Percentiles rank a stretch among this genome's conserved stretches.
phyloP scores from a whole-genome alignment of 768 basidiomycete species.

The Lactarius pseudohatsudake region DNA sequence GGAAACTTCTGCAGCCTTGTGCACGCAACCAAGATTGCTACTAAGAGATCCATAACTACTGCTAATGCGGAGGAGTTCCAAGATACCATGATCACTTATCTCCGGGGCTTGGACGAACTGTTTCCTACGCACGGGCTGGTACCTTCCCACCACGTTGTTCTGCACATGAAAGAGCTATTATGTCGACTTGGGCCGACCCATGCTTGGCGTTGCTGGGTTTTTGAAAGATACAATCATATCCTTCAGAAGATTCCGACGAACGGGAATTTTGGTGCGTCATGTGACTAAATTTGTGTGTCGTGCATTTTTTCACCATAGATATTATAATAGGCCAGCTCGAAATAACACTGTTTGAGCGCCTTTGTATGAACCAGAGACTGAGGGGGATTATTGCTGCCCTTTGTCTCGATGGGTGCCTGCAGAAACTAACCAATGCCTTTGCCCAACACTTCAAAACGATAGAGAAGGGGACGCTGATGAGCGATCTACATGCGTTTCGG shows the following conservation, averaged over 20 bases:
- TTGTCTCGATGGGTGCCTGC: too few relatives aligned
- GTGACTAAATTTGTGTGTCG: too few relatives aligned
- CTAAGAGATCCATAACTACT: too few relatives aligned
- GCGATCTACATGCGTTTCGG: too few relatives aligned
- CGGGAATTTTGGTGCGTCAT: slow-evolving; percentile 31
- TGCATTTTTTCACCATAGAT: too few relatives aligned
- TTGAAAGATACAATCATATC: slow-evolving; percentile 39
- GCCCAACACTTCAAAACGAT: too few relatives aligned
- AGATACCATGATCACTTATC: slow-evolving; percentile 35
- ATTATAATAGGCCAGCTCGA: slow-evolving; percentile 39
- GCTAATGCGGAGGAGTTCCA: too few relatives aligned
- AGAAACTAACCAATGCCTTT: too few relatives aligned
- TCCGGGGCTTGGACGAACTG: slow-evolving; percentile 34
- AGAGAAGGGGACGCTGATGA: too few relatives aligned
- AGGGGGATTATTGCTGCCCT: too few relatives aligned
- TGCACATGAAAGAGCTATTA: slow-evolving; percentile 40
- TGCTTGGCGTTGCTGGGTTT: slow-evolving; percentile 40
- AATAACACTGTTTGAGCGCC: slow-evolving; percentile 32
- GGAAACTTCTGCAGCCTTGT: too few relatives aligned
- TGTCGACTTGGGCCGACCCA: slow-evolving; percentile 39
- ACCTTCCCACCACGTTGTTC: slow-evolving; percentile 40
- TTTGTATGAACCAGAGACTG: slow-evolving; percentile 33
- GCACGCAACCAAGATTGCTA: too few relatives aligned
- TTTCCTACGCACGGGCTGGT: slow-evolving; percentile 25
- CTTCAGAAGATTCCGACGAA: slow-evolving; percentile 37